Evolutionary conservation across 2,329 filamentous ascomycete species (phyloP).

Genomic region (Colletotrichum sp.): DNA sequence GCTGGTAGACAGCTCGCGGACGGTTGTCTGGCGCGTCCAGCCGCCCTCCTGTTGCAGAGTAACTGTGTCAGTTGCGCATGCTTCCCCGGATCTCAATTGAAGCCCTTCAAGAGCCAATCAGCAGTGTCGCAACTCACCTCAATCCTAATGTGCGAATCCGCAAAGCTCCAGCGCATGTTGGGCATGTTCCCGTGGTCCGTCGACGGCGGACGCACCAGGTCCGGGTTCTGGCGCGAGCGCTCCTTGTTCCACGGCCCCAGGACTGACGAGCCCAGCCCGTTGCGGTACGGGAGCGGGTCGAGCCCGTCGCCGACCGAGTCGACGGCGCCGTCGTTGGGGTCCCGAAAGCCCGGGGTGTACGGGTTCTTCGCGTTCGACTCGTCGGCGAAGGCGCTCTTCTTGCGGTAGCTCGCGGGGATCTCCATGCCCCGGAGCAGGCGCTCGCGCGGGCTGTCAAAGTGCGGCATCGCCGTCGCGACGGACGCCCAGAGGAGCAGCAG

Average conservation of each 20-base stretch:
- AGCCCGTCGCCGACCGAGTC: conserved; percentile 64
- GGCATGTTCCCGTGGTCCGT: conserved; percentile 74
- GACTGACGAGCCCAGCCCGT: conserved; percentile 68
- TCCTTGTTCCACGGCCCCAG: conserved; percentile 73
- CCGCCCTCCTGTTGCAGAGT: conserved; percentile 64
- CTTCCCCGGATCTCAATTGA: rapidly evolving
- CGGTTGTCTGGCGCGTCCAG: conserved; percentile 77
- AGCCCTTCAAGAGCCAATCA: neutral
- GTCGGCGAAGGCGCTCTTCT: conserved; percentile 28
- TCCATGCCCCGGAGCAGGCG: conserved; percentile 56
- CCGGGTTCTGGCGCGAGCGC: conserved; percentile 72
- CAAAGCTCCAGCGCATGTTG: conserved; percentile 77
- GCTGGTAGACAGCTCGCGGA: conserved; percentile 67
- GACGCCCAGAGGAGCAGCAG: conserved; percentile 15
- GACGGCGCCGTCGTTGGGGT: conserved; percentile 67
- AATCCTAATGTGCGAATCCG: conserved; percentile 67
- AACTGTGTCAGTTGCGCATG: neutral
- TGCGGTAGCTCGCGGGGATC: conserved; percentile 47
- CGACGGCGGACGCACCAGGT: conserved; percentile 73
- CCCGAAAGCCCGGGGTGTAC: conserved; percentile 64
- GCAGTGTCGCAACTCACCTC: conserved; percentile 48
- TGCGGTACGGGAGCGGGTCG: conserved; percentile 70
- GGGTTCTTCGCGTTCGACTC: conserved; percentile 40
- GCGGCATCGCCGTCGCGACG: conserved; percentile 15
- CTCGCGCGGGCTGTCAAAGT: conserved; percentile 58